Evolutionary conservation across 2,329 filamentous ascomycete species (phyloP).

Genomic region (Claviceps citrina): DNA sequence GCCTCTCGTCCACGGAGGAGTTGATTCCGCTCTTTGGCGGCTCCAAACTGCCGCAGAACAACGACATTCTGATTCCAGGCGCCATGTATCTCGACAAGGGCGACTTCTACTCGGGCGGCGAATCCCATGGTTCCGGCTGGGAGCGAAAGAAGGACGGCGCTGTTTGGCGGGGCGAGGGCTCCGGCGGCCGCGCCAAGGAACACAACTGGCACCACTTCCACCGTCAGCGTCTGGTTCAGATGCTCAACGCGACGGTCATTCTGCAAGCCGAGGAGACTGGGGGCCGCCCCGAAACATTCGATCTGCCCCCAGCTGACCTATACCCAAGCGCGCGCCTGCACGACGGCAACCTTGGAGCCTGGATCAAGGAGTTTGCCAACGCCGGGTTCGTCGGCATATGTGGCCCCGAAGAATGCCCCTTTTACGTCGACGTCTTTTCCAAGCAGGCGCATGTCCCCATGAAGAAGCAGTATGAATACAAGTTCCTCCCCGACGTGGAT

Average conservation of each 20-base stretch:
- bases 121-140: slow-evolving; percentile 41
- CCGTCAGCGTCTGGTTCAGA: slow-evolving; percentile 53
- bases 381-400: slow-evolving; percentile 31
- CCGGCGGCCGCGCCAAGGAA: slow-evolving; percentile 37
- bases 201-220: slow-evolving; percentile 54
- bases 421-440: slow-evolving; percentile 22
- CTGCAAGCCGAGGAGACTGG: slow-evolving; percentile 27
- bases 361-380: slow-evolving; percentile 25
- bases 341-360: slow-evolving; percentile 23
- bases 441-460: slow-evolving; percentile 23
- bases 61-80: slow-evolving; percentile 48
- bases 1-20: slow-evolving; percentile 34
- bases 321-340: slow-evolving; percentile 28
- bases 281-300: slow-evolving; percentile 30
- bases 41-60: slow-evolving; percentile 47
- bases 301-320: slow-evolving; percentile 25
- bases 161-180: slow-evolving; percentile 51
- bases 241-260: slow-evolving; percentile 50
- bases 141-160: slow-evolving; percentile 37
- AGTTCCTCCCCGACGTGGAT: slow-evolving; percentile 56
- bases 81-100: slow-evolving; percentile 49
- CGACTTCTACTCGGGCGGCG: slow-evolving; percentile 41
- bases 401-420: slow-evolving; percentile 22
- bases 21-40: slow-evolving; percentile 47
- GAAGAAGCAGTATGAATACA: slow-evolving; percentile 37